These are phyloP conservation scores for Gilbertella persicaria DNA, from an alignment of 371 early-diverging fungal species.

Conservation along the genomic window DNA sequence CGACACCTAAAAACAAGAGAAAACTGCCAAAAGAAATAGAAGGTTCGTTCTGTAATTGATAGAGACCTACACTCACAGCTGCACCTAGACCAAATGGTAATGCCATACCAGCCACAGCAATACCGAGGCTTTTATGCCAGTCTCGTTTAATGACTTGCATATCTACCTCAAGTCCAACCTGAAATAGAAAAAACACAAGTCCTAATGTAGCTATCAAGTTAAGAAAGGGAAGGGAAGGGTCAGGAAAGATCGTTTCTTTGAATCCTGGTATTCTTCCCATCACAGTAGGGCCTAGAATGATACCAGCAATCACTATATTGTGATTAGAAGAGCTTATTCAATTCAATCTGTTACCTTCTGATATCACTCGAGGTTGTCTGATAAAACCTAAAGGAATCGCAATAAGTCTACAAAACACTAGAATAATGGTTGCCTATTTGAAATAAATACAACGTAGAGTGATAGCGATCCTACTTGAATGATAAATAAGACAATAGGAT, in stretches of 20 bases:
- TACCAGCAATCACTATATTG: constrained; percentile 66
- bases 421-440: constrained; percentile 63
- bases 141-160: constrained; percentile 48
- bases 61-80: constrained; percentile 71
- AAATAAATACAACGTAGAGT: not conserved
- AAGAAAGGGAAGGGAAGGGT: constrained; percentile 64
- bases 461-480: constrained; percentile 44
- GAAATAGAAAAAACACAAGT: constrained; percentile 86
- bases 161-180: constrained; percentile 86
- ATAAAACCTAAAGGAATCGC: constrained; percentile 57
- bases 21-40: constrained; percentile 67
- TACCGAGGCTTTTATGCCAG: constrained; percentile 47
- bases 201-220: constrained; percentile 86
- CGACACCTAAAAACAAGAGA: constrained; percentile 82
- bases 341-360: constrained; percentile 51
- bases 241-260: constrained; percentile 63
- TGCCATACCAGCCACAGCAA: constrained; percentile 73
- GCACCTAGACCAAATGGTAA: constrained; percentile 78
- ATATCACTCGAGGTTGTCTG: constrained; percentile 76
- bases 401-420: constrained; percentile 64
- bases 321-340: constrained; percentile 17
- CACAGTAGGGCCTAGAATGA: constrained; percentile 78
- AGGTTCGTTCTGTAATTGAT: constrained; percentile 46
- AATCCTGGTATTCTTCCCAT: constrained; percentile 74
- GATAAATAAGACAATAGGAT: constrained; percentile 66